Base-by-base conservation (phyloP, 2,329 filamentous ascomycete genomes). In the Rhytidhysteron rufulum region DNA sequence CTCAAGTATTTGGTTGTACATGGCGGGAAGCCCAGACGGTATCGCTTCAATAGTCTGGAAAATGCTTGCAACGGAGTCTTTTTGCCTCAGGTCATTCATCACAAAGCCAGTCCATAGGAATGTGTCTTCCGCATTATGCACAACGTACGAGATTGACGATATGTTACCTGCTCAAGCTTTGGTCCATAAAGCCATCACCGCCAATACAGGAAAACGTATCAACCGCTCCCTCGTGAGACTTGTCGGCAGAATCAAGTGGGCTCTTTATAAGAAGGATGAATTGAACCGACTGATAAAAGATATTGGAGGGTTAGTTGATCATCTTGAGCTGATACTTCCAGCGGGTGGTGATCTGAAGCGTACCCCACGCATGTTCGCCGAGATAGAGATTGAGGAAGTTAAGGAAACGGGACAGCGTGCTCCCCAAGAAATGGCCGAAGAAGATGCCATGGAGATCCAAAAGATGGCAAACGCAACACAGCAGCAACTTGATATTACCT, bases 71-170 rank as follows among this genome's bases (percentile, higher is more conserved):
- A 19, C 34, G 2, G 49, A 49, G 17, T 18, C 20, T 30, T 51
- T 43, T 31, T 39, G 37, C 9, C 5, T 29, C 9, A 55, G 36
- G 32, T 51, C 52, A 3, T 51, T 35, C 32, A 57, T 39, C 13
- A 55, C 50, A 27, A 53, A 49, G 17, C 49, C 54, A 13, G 58
- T 53, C 62, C 57, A 67, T 6, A 66, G 48, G 34, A 65, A 65
- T 32, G 57, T 65, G 3, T 57, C 59, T 36, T 60, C 36, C 9
- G 61, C n/a, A n/a, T n/a, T n/a, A n/a, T n/a, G n/a, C 25, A n/a
- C 25, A 29, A 29, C 25, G 25, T 29, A 29, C n/a, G 25, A 29
- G 9, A 9, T n/a, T n/a, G 25, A n/a, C 25, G 25, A 29, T n/a
- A 29, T 29, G 25, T 29, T n/a, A n/a, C 25, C 25, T 9, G 25